Conservation (phyloP, 1,139 yeast species). For the Pichia terricola region DNA sequence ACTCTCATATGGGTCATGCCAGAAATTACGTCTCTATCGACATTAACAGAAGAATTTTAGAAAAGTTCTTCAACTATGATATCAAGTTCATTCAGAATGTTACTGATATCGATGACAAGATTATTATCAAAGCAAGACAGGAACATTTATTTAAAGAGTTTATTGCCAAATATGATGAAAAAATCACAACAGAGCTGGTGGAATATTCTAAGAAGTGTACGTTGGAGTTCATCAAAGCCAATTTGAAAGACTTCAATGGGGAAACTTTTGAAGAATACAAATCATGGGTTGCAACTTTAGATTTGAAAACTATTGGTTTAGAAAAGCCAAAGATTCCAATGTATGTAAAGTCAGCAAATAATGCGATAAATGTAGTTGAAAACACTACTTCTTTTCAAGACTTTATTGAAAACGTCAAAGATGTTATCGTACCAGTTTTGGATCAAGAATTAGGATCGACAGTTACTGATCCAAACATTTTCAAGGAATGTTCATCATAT, state of each 20-base stretch:
- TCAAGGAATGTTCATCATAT: conserved; percentile 71
- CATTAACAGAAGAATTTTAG: conserved; percentile 78
- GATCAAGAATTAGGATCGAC: conserved; percentile 66
- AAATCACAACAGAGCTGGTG: conserved; percentile 32
- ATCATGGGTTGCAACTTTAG: conserved; percentile 42
- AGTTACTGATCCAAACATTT: conserved; percentile 77
- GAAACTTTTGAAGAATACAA: conserved; percentile 28
- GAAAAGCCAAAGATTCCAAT: conserved; percentile 77
- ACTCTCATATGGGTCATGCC: conserved; percentile 99
- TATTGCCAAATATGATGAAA: conserved; percentile 25
- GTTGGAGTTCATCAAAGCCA: conserved; percentile 41
- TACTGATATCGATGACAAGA: conserved; percentile 95
- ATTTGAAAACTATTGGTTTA: conserved; percentile 40
- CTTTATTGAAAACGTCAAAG: conserved; percentile 49
- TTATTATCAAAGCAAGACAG: conserved; percentile 90
- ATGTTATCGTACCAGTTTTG: conserved; percentile 62
- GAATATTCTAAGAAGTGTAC: conserved; percentile 36
- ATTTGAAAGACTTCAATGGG: conserved; percentile 18
- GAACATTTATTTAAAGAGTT: conserved; percentile 65
- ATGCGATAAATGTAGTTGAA: conserved; percentile 40
- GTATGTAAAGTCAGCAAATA: conserved; percentile 59
- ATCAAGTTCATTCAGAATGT: conserved; percentile 88
- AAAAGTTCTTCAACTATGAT: conserved; percentile 85
- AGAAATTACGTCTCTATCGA: conserved; percentile 93
- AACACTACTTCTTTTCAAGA: conserved; percentile 22